phyloP scores from a whole-genome alignment of 2,329 filamentous ascomycete species.

The Fusarium nodosum region DNA sequence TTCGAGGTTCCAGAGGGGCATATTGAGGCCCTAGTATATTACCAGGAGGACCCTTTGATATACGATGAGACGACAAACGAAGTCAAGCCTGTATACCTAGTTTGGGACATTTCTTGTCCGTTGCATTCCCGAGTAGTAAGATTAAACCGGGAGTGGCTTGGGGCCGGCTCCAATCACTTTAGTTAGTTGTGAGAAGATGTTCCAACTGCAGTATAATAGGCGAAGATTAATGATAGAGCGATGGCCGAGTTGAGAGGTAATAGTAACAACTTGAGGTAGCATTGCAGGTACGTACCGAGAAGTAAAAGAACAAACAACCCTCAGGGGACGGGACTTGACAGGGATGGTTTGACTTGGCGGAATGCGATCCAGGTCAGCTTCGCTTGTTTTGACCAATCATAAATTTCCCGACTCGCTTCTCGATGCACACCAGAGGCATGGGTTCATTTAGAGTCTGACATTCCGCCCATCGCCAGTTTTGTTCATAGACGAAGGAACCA shows the following conservation, averaged over 20 bases:
- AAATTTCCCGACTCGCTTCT: slow-evolving; percentile 52
- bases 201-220: neutral
- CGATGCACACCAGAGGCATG: slow-evolving; percentile 46
- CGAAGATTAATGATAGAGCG: neutral
- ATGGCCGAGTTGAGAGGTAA: neutral
- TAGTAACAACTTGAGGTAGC: neutral
- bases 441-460: slow-evolving; percentile 30
- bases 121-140: neutral
- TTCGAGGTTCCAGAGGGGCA: neutral
- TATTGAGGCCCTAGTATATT: slow-evolving; percentile 18
- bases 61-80: slow-evolving; percentile 12
- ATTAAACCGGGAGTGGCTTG: slow-evolving; percentile 31
- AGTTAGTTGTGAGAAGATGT: neutral
- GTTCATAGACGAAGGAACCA: neutral
- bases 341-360: slow-evolving; percentile 39
- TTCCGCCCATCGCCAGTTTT: slow-evolving; percentile 26
- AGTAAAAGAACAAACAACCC: slow-evolving; percentile 6
- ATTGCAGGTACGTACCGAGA: neutral
- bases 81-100: slow-evolving; percentile 14
- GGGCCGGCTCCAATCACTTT: neutral
- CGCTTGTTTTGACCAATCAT: slow-evolving; percentile 51
- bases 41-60: neutral
- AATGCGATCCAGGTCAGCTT: slow-evolving; percentile 45
- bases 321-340: slow-evolving; percentile 9
- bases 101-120: neutral